A percentile compares a stretch with the other conserved stretches of the same genome.
Conservation (phyloP, 2,329 filamentous ascomycete genomes). For the Ilyonectria sp. region DNA sequence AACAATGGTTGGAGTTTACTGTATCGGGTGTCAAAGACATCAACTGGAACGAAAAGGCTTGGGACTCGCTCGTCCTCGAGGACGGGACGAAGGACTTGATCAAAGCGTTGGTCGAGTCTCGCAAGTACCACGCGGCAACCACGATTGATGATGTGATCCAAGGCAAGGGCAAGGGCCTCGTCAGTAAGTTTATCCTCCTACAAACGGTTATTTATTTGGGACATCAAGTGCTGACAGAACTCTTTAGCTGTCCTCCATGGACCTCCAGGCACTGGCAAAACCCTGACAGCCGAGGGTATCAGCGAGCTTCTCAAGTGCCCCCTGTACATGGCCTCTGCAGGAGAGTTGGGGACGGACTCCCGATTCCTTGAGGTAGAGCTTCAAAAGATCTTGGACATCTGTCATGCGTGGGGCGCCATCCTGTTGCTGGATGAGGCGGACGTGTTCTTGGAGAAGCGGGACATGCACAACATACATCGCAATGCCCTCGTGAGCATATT, state of each 20-base stretch:
- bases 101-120: constrained; percentile 83
- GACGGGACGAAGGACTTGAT: constrained; percentile 76
- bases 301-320: constrained; percentile 87
- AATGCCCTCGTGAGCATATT: constrained; percentile 92
- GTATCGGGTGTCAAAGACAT: constrained; percentile 86
- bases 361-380: constrained; percentile 81
- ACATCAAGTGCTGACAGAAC: constrained; percentile 33
- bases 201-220: not conserved
- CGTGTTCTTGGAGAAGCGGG: constrained; percentile 86
- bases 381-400: constrained; percentile 88
- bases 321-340: constrained; percentile 86
- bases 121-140: constrained; percentile 85
- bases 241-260: constrained; percentile 79
- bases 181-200: constrained; percentile 61
- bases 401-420: constrained; percentile 88
- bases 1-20: constrained; percentile 90
- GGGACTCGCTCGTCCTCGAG: constrained; percentile 83
- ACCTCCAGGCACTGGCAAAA: constrained; percentile 90
- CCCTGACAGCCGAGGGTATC: constrained; percentile 88
- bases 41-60: constrained; percentile 86
- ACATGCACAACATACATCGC: constrained; percentile 86
- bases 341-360: constrained; percentile 86
- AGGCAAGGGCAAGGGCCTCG: constrained; percentile 89
- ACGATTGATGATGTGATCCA: constrained; percentile 88
- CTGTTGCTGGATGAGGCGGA: constrained; percentile 89